Evolutionary conservation across 495 filamentous ascomycete species (phyloP).

Genomic region (Corynascus novoguineensis): DNA sequence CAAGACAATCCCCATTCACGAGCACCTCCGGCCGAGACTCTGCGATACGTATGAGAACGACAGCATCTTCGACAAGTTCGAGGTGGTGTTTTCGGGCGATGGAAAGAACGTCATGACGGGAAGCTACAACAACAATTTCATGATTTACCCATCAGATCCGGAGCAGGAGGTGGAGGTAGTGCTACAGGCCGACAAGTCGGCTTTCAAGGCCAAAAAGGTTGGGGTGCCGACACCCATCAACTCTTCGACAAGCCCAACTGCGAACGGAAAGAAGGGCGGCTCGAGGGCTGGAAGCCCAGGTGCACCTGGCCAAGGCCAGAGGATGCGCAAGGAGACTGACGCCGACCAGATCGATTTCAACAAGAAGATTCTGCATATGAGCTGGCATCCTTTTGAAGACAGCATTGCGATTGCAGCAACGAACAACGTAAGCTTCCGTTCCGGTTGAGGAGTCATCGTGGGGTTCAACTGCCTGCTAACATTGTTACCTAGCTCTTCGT

Average conservation of each 20-base stretch:
- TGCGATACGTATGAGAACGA: conserved; percentile 99
- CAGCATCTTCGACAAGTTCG: conserved; percentile 99
- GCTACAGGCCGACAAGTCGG: conserved; percentile 94
- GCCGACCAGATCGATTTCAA: conserved; percentile 99
- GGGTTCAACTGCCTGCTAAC: conserved; percentile 19
- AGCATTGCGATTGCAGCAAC: conserved; percentile 99
- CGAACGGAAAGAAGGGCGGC: conserved; percentile 71
- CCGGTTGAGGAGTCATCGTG: conserved; percentile 28
- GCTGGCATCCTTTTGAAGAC: conserved; percentile 99
- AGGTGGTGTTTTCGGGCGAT: conserved; percentile 97
- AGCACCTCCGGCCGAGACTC: conserved; percentile 87
- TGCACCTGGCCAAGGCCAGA: conserved; percentile 71
- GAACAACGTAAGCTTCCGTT: conserved; percentile 70
- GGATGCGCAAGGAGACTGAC: conserved; percentile 98
- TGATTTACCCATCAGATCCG: conserved; percentile 97
- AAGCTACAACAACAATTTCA: conserved; percentile 99
- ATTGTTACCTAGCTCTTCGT: conserved; percentile 71
- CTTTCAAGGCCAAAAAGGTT: conserved; percentile 99
- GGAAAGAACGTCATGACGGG: conserved; percentile 99
- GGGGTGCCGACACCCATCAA: conserved; percentile 97
- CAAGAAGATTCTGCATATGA: conserved; percentile 99
- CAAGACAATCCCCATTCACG: conserved; percentile 98
- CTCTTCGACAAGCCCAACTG: conserved; percentile 62
- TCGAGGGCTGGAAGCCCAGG: conserved; percentile 88
- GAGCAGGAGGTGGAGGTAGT: conserved; percentile 96